Conservation (phyloP, 768 basidiomycete species). For the Macrolepiota albuminosa region DNA sequence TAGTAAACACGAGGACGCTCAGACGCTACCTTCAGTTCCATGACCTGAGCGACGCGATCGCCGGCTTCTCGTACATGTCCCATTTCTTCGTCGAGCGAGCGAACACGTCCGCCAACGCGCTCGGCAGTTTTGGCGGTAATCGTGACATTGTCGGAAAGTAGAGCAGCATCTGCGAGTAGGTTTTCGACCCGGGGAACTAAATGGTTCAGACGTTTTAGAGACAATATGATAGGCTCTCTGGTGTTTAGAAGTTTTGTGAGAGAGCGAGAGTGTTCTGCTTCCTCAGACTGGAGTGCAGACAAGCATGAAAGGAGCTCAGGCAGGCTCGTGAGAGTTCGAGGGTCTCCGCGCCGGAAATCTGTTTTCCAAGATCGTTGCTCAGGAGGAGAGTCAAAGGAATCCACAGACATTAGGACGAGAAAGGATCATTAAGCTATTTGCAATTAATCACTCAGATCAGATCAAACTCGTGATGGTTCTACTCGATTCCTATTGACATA, state of each 20-base stretch:
- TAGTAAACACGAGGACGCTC: neutral
- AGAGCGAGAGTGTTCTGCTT: conserved; percentile 69
- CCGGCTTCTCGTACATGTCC: conserved; percentile 80
- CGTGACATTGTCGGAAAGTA: conserved; percentile 55
- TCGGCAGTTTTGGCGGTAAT: conserved; percentile 78
- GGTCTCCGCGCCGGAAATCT: conserved; percentile 21
- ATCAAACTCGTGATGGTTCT: neutral
- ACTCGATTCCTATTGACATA: too few relatives aligned
- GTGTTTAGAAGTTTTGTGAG: conserved; percentile 68
- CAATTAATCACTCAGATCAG: neutral
- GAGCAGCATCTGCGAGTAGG: conserved; percentile 51
- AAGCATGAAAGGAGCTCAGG: conserved; percentile 72
- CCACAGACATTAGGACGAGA: conserved; percentile 7
- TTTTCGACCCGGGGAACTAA: conserved; percentile 60
- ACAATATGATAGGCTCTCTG: conserved; percentile 56
- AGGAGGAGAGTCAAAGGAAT: neutral
- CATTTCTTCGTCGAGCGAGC: conserved; percentile 91
- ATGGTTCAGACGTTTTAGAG: conserved; percentile 56
- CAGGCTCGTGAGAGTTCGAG: conserved; percentile 51
- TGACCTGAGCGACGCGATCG: conserved; percentile 90
- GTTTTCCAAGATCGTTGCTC: neutral
- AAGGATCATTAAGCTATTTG: neutral
- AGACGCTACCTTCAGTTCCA: conserved; percentile 84
- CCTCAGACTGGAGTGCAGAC: conserved; percentile 70
- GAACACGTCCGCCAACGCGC: conserved; percentile 88